A percentile compares a stretch with the other conserved stretches of the same genome.
phyloP scores from a whole-genome alignment of 306 rosid species.

The Cajanus cajan region DNA sequence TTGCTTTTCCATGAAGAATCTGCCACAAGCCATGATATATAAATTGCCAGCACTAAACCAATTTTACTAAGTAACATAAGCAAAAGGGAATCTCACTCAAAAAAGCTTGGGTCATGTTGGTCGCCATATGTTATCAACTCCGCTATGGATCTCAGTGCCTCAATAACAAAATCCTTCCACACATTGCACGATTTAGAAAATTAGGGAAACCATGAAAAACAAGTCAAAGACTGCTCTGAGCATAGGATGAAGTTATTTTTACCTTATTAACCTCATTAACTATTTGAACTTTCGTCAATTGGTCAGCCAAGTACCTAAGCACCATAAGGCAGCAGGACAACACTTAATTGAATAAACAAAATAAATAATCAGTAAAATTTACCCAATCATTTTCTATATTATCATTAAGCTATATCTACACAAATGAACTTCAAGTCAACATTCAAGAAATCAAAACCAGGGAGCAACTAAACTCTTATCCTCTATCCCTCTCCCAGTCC shows the following conservation, averaged over 20 bases:
- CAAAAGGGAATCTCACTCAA: constrained; percentile 67
- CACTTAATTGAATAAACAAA: constrained; percentile 25
- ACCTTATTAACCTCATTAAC: constrained; percentile 95
- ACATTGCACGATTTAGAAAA: constrained; percentile 34
- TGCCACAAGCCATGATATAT: constrained; percentile 42
- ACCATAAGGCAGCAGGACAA: constrained; percentile 19
- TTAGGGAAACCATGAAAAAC: constrained; percentile 8
- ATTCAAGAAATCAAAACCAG: not conserved
- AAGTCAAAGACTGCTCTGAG: constrained; percentile 23
- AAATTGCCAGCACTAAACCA: constrained; percentile 27
- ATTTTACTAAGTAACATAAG: constrained; percentile 26
- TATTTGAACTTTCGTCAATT: constrained; percentile 67
- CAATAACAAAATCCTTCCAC: constrained; percentile 78
- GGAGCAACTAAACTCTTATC: not conserved
- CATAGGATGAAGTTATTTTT: constrained; percentile 14
- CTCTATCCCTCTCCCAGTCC: not conserved
- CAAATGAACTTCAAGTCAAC: not conserved
- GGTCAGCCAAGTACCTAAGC: constrained; percentile 79
- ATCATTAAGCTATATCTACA: not conserved
- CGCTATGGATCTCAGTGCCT: constrained; percentile 85
- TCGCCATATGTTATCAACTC: constrained; percentile 91
- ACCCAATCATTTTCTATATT: not conserved
- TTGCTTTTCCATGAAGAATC: constrained; percentile 94
- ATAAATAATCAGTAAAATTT: constrained; percentile 5
- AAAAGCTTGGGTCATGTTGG: constrained; percentile 78